Evolutionary conservation across 495 filamentous ascomycete genomes (phyloP), one percentile per base, ranked within the genome.

Genomic region (Aspergillus steynii): DNA sequence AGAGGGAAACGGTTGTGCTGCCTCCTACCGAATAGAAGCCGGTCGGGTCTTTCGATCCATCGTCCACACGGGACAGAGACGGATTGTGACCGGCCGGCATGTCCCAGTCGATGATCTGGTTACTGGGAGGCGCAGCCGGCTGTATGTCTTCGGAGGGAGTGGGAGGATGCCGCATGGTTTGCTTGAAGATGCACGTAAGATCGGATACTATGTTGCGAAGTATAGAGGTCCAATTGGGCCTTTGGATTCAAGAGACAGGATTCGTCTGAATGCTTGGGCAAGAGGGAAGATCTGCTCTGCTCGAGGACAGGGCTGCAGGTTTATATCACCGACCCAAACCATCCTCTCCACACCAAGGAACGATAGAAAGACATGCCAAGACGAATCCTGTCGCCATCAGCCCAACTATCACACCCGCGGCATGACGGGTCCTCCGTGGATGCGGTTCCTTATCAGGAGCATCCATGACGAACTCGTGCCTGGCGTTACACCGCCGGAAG

Each of bases 1-100:
- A 65, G 5, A 73, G 28, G 42, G 70, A 73, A 7, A 68, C 68
- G 47, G 58, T 65, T 7, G 68, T 69, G 48, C 70, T 73, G 25
- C 61, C 65, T 25, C 62, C 70, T 26, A 64, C 58, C 26, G 70
- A 70, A 65, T 68, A 72, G 26, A 62, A 5, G 0, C 68, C 68
- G 8, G 34, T 42, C 26, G 62, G 61, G 14, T 72, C 64, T 52
- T 66, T 70, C n/a, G 58, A 14, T 20, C 68, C 63, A 37, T 68
- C 58, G 25, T 64, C 48, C 3, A 62, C 4, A 0, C 29, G 45
- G 6, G 47, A 49, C 7, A 57, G 48, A 8, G 61, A 51, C 12
- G 34, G 59, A 31, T 56, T 53, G 7, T n/a, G n/a, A n/a, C n/a
- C 55, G 5, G 52, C 20, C 5, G 55, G 47, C 12, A 46, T 48